Evolutionary conservation across 257 asterid genomes (phyloP).

Genomic region (Lycium ferocissimum): DNA sequence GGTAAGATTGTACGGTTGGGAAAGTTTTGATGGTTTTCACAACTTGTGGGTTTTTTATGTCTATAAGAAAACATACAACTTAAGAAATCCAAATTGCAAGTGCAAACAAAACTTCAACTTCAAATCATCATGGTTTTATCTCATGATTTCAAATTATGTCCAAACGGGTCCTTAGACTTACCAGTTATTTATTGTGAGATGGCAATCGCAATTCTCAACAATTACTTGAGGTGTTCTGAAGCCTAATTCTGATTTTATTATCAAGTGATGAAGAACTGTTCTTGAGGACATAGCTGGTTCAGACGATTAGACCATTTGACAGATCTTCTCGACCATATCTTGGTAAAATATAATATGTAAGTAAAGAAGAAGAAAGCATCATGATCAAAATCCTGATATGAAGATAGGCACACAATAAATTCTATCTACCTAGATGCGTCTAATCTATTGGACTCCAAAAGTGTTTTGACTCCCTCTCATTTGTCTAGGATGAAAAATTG

Average conservation of each 20-base stretch:
- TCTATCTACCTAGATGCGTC: not conserved
- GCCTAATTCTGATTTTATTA: not conserved
- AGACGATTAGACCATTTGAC: not conserved
- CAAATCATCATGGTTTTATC: too few species aligned
- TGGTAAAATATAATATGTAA: not conserved
- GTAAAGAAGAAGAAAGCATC: not conserved
- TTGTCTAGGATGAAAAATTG: not conserved
- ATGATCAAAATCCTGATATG: not conserved
- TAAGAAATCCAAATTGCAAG: too few species aligned
- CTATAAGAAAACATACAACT: too few species aligned
- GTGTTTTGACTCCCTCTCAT: not conserved
- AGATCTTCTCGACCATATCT: not conserved
- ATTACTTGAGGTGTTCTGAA: not conserved
- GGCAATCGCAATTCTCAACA: not conserved
- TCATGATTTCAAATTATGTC: too few species aligned
- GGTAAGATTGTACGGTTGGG: too few species aligned
- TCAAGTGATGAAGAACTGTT: not conserved
- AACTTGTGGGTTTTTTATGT: too few species aligned
- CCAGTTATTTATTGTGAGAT: not conserved
- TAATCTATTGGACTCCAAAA: not conserved
- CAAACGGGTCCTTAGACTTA: too few species aligned
- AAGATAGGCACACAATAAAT: not conserved
- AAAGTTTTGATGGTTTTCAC: too few species aligned
- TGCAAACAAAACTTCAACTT: too few species aligned
- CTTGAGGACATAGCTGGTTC: not conserved